Conservation (phyloP, 306 rosid genomes). For the Dicorynia guianensis region DNA sequence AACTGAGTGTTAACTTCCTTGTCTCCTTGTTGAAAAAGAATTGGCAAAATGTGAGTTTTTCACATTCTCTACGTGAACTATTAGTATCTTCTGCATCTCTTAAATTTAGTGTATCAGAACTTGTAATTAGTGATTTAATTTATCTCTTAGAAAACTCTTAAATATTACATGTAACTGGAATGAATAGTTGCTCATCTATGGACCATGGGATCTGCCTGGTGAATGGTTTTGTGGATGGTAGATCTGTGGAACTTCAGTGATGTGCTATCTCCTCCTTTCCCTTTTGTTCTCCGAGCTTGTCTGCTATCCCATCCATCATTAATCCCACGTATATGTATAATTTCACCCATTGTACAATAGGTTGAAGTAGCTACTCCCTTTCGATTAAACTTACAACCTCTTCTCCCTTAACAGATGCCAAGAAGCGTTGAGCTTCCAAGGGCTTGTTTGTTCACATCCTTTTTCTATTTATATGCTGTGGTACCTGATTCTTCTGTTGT, state of each 20-base stretch:
- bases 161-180: neutral
- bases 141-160: neutral
- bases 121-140: no score
- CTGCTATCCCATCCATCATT: neutral
- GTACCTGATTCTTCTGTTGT: no score
- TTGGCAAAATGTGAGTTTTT: constrained; percentile 80
- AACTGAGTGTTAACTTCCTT: constrained; percentile 81
- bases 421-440: no score
- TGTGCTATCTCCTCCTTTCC: neutral
- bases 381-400: no score
- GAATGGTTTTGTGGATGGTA: neutral
- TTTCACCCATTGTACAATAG: no score
- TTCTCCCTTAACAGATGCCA: no score
- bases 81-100: neutral
- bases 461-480: no score
- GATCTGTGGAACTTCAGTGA: neutral
- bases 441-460: no score
- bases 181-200: neutral
- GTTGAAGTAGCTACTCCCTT: no score
- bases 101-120: no score
- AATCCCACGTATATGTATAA: no score
- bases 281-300: neutral
- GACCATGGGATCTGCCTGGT: neutral
- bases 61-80: neutral
- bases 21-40: constrained; percentile 86